Conservation (phyloP, 2,329 filamentous ascomycete species). For the Amesomyces nigricolor region DNA sequence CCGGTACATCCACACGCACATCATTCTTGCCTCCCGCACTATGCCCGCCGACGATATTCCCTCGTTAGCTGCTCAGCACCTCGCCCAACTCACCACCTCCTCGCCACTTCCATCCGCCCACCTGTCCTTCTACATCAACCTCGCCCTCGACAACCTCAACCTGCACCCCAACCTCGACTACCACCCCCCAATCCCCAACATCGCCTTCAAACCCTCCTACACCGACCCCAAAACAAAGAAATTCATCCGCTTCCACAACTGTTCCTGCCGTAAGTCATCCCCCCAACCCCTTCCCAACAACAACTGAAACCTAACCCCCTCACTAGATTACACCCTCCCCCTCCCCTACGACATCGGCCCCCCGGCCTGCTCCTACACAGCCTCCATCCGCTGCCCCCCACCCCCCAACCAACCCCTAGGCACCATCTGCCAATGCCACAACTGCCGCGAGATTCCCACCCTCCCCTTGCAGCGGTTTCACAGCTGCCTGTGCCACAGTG, state of each 20-base stretch:
- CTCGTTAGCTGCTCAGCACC: not conserved
- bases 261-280: constrained; percentile 11
- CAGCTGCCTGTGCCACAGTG: constrained; percentile 10
- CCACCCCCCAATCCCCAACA: not conserved
- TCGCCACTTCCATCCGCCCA: not conserved
- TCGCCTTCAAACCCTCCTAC: not conserved
- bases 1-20: constrained; percentile 18
- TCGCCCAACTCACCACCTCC: not conserved
- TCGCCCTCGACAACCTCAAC: constrained; percentile 4
- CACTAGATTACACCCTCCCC: not conserved
- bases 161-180: not conserved
- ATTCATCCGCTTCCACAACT: constrained; percentile 11
- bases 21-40: not conserved
- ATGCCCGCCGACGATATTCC: not conserved
- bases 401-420: too few relatives aligned
- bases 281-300: too few relatives aligned
- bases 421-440: too few relatives aligned
- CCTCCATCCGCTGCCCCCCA: too few relatives aligned
- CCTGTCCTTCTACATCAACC: constrained; percentile 8
- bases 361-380: too few relatives aligned
- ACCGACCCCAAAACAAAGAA: not conserved
- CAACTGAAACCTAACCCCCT: too few relatives aligned
- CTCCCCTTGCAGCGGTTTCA: constrained; percentile 6
- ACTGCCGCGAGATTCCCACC: not conserved
- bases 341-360: not conserved